Base-by-base conservation (phyloP, 805 yeast species). In the Metschnikowia proteae region DNA sequence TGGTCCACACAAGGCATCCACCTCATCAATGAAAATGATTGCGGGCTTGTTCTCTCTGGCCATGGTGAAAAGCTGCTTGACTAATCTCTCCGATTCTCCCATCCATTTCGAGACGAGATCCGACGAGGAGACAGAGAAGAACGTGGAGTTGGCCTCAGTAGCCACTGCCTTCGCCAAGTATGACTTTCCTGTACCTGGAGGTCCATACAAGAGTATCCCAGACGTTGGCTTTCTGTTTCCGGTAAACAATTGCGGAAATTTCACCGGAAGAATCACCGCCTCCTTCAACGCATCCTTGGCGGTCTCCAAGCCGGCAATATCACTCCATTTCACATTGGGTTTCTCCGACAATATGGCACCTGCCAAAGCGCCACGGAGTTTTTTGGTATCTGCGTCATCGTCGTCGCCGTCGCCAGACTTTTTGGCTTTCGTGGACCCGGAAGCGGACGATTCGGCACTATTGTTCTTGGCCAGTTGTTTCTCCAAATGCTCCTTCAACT, bases 91-190 rank as follows among this genome's bases (percentile, higher is more conserved):
- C 26, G 95, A 84, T 67, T 94, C 99, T 60, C 99, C 99, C 97
- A 92, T 92, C 99, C 99, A 94, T 67, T 94, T 94, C 56, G 96
- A 86, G 3, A 94, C 98, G 60, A 94, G 78, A 67, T 94, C 99
- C 10, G 96, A 87, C 0, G 97, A 89, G n/a, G 96, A 86, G 1
- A 94, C 96, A 2, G 96, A 87, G 69, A 94, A 94, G 60, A 94
- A 94, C 0, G 99, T 94, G 0, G 97, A 88, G 65, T 92, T 90
- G 43, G 98, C 97, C 61, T 94, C 99, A 0, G 99, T 94, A 26
- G 99, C 99, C 6, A 94, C 98, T 0, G 99, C 99, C 65, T 94
- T 94, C 8, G 99, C 99, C 50, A 94, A 73, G 62, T 84, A 94
- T 1, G 98, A 92, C 63, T 94, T 94, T 75, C 99, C 99, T 0